Conservation (phyloP, 1,284 basidiomycete species). For the Phlebopus sp. region DNA sequence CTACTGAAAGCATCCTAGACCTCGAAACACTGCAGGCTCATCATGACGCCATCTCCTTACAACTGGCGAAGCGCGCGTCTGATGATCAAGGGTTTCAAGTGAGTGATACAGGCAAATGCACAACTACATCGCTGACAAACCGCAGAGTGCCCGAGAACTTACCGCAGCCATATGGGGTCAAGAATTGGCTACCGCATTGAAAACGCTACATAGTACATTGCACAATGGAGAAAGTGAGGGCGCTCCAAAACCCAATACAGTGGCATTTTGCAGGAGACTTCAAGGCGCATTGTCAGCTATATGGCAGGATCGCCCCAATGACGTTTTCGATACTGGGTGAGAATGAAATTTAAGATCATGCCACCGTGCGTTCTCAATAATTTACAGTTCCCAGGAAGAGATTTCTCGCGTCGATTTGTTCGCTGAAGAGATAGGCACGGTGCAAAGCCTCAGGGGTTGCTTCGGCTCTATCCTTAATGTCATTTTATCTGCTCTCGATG, state of each 20-base stretch:
- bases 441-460: constrained; percentile 70
- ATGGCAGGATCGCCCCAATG: constrained; percentile 63
- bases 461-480: constrained; percentile 80
- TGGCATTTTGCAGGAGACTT: constrained; percentile 50
- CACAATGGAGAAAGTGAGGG: constrained; percentile 31
- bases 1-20: constrained; percentile 46
- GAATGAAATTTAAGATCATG: constrained; percentile 13
- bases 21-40: constrained; percentile 57
- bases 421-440: constrained; percentile 72
- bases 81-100: constrained; percentile 81
- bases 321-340: constrained; percentile 77
- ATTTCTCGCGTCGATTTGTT: constrained; percentile 60
- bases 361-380: constrained; percentile 10
- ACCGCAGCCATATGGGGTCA: constrained; percentile 71
- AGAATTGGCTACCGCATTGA: constrained; percentile 64
- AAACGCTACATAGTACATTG: constrained; percentile 51
- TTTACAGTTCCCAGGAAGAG: constrained; percentile 62
- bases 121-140: neutral
- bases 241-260: constrained; percentile 32
- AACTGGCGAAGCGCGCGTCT: constrained; percentile 64
- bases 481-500: constrained; percentile 75
- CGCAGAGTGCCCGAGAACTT: constrained; percentile 70
- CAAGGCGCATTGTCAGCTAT: constrained; percentile 61
- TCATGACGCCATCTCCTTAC: constrained; percentile 61
- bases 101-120: constrained; percentile 19